A percentile compares a stretch with the other conserved stretches of the same genome.
phyloP scores from a whole-genome alignment of 352 stramenopile species.

The Phytophthora cactorum region DNA sequence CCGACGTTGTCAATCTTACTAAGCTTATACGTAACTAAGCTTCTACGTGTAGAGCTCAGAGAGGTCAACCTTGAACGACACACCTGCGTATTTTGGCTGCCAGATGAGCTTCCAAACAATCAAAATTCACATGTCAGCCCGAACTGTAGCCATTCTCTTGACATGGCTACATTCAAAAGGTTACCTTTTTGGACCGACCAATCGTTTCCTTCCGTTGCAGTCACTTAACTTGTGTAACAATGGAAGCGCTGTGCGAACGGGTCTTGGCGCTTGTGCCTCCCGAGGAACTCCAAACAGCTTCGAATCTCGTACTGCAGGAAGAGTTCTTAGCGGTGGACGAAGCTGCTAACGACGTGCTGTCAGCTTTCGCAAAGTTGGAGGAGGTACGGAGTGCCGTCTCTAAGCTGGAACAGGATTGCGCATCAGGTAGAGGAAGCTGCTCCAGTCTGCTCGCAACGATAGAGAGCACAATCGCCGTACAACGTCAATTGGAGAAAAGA shows the following conservation, averaged over 20 bases:
- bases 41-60: background rate
- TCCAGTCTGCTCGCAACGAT: background rate
- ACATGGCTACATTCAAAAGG: background rate
- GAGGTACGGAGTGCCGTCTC: slow-evolving; percentile 21
- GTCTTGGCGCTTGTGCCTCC: slow-evolving; percentile 10
- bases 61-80: background rate
- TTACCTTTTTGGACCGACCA: background rate
- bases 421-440: slow-evolving; percentile 3
- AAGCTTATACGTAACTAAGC: background rate
- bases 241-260: slow-evolving; percentile 7
- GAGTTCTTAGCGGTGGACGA: slow-evolving; percentile 11
- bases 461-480: background rate
- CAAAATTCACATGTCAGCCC: background rate
- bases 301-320: slow-evolving; percentile 11
- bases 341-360: background rate
- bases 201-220: background rate
- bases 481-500: background rate
- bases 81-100: too few relatives aligned
- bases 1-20: too few relatives aligned
- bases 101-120: background rate
- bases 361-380: slow-evolving; percentile 14
- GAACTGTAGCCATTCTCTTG: background rate
- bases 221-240: background rate
- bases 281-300: slow-evolving; percentile 1
- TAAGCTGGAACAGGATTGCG: slow-evolving; percentile 10